Percentiles rank a stretch among this genome's conserved stretches.
These are phyloP conservation scores for Yamadazyma songkhlaensis DNA, from an alignment of 1,139 yeast species.

Conservation along the genomic window DNA sequence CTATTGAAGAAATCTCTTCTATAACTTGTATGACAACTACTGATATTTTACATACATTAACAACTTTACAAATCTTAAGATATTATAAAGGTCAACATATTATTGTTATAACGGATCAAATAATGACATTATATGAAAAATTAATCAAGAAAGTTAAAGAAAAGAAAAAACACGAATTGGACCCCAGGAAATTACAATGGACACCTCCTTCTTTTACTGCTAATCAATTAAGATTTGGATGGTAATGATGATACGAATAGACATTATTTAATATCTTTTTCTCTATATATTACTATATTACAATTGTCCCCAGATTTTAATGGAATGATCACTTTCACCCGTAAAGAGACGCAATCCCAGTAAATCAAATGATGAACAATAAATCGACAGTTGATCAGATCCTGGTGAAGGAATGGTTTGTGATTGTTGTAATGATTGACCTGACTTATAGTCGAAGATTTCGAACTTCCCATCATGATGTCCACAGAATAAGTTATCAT, in stretches of 20 bases:
- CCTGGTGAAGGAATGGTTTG: slow-evolving; percentile 64
- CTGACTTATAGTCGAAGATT: slow-evolving; percentile 76
- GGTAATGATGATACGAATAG: slow-evolving; percentile 43
- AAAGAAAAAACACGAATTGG: slow-evolving; percentile 76
- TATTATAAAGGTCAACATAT: slow-evolving; percentile 97
- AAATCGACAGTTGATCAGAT: slow-evolving; percentile 61
- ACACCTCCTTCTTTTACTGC: slow-evolving; percentile 97
- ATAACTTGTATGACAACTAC: slow-evolving; percentile 94
- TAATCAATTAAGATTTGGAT: slow-evolving; percentile 91
- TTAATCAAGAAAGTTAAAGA: slow-evolving; percentile 52
- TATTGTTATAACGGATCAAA: slow-evolving; percentile 83
- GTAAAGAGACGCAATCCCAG: slow-evolving; percentile 81
- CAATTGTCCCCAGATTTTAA: slow-evolving; percentile 74
- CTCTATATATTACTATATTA: neutral
- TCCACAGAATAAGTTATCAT: slow-evolving; percentile 75
- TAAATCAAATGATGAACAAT: slow-evolving; percentile 72
- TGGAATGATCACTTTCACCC: slow-evolving; percentile 86
- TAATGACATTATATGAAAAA: slow-evolving; percentile 72
- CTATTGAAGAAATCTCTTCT: slow-evolving; percentile 88
- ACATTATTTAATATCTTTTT: neutral
- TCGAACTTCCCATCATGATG: slow-evolving; percentile 79
- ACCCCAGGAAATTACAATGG: slow-evolving; percentile 76
- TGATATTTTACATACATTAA: slow-evolving; percentile 89
- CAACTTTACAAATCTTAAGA: slow-evolving; percentile 83
- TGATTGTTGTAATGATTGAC: slow-evolving; percentile 57